These are phyloP conservation scores for Backusella circina DNA, from an alignment of 192 early-diverging fungal genomes.

Conservation along the genomic window DNA sequence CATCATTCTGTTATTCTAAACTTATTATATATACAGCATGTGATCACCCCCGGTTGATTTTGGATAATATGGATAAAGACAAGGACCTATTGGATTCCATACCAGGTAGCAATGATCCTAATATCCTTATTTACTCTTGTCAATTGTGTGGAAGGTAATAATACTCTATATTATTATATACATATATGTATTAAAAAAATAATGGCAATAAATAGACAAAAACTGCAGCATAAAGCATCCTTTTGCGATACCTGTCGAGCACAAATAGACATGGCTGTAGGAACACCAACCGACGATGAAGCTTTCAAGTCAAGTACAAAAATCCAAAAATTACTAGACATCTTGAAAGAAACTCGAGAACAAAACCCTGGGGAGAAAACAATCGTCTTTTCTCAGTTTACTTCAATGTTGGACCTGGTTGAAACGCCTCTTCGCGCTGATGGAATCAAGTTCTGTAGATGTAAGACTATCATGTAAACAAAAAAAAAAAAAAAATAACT, in stretches of 20 bases:
- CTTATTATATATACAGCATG: constrained; percentile 15
- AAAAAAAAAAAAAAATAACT: no score
- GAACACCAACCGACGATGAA: not conserved
- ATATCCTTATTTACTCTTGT: not conserved
- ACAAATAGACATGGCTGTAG: not conserved
- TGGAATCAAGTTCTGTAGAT: constrained; percentile 40
- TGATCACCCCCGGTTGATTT: constrained; percentile 35
- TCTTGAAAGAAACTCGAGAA: constrained; percentile 38
- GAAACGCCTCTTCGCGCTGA: constrained; percentile 38
- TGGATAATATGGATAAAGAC: constrained; percentile 30
- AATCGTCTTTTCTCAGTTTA: constrained; percentile 61
- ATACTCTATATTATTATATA: not conserved
- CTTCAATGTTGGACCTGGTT: constrained; percentile 45
- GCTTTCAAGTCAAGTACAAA: constrained; percentile 30
- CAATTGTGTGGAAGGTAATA: constrained; percentile 24
- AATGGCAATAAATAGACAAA: not conserved
- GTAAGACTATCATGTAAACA: constrained; percentile 15
- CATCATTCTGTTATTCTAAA: not conserved
- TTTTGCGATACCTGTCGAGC: constrained; percentile 15
- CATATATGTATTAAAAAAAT: not conserved
- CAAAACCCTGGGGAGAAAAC: constrained; percentile 50
- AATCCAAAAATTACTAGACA: constrained; percentile 43
- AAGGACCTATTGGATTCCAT: constrained; percentile 18
- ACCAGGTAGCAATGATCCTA: not conserved
- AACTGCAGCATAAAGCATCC: not conserved